These are phyloP conservation scores for Aspergillus mulundensis DNA, from an alignment of 495 filamentous ascomycete species.

Conservation along the genomic window DNA sequence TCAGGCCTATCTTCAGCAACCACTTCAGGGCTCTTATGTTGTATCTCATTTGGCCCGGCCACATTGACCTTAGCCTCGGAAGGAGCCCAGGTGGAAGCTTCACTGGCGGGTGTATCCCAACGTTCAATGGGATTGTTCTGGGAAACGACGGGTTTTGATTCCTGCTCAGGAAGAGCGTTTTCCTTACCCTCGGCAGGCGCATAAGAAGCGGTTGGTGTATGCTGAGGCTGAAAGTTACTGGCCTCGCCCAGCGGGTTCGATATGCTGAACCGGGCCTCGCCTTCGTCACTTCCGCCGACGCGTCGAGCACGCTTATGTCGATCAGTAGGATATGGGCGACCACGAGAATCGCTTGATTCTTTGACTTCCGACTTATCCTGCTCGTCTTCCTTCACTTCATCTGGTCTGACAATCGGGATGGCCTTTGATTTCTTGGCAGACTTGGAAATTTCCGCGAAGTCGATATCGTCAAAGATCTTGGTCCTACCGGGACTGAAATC, in stretches of 20 bases:
- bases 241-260: slow-evolving; percentile 47
- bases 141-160: neutral
- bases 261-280: slow-evolving; percentile 66
- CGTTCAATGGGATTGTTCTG: slow-evolving; percentile 25
- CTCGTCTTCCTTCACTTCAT: slow-evolving; percentile 47
- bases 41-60: slow-evolving; percentile 21
- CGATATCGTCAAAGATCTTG: slow-evolving; percentile 73
- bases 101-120: slow-evolving; percentile 34
- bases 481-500: slow-evolving; percentile 64
- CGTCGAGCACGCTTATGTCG: slow-evolving; percentile 71
- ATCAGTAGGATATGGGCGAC: slow-evolving; percentile 37
- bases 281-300: slow-evolving; percentile 55
- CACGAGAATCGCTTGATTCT: slow-evolving; percentile 37
- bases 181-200: slow-evolving; percentile 44
- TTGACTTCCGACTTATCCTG: slow-evolving; percentile 13
- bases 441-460: slow-evolving; percentile 58
- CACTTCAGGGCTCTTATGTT: slow-evolving; percentile 3
- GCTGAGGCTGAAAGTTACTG: slow-evolving; percentile 32
- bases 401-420: slow-evolving; percentile 72
- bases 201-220: slow-evolving; percentile 23
- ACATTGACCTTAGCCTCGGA: slow-evolving; percentile 39
- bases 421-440: slow-evolving; percentile 70
- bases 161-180: slow-evolving; percentile 32
- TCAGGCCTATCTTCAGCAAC: neutral
- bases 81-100: slow-evolving; percentile 41